Evolutionary conservation across 2,329 filamentous ascomycete species (phyloP), one percentile per base, ranked within the genome.

Genomic region (Xylaria sp.): DNA sequence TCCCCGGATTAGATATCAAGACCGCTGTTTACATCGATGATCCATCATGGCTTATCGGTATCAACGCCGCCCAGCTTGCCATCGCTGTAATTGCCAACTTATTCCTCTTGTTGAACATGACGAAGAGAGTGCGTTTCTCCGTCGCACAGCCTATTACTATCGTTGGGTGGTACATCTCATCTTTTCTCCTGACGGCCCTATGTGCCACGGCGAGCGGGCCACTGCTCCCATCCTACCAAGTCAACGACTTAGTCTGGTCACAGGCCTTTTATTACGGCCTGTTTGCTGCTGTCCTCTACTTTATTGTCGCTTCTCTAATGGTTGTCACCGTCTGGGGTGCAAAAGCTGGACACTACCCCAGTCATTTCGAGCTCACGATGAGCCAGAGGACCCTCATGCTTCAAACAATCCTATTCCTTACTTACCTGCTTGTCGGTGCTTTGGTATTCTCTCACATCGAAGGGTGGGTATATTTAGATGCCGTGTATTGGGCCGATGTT

Each of bases 241-340:
- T 53, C 21, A 82, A 64, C 70, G 85, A 83, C 71, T 90, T 92
- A 70, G 82, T 89, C 56, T 89, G 86, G 84, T 93, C 92, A 0
- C 92, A 97, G 78, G 93, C 93, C 0, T 97, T 92, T 76, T 97
- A 91, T 86, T 97, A 97, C 76, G 94, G 89, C 30, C 85, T 97
- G 19, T 93, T 93, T 73, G 90, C 93, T 2, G 92, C 93, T 5
- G 82, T 88, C 2, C 85, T 97, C 21, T 97, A 97, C 80, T 91
- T 95, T 64, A 76, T 95, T 17, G 91, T 92, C 61, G 91, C 92
- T 0, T 88, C 91, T 54, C 85, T 97, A 45, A 89, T 97, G 79
- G 86, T 91, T 71, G 80, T 93, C 64, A 97, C 95, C 24, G 93
- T 95, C 81, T 85, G 90, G 64, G 93, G 93, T 8, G 94, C 94